Conservation (phyloP, 139 green algal genomes). For the Asterochloris erici region DNA sequence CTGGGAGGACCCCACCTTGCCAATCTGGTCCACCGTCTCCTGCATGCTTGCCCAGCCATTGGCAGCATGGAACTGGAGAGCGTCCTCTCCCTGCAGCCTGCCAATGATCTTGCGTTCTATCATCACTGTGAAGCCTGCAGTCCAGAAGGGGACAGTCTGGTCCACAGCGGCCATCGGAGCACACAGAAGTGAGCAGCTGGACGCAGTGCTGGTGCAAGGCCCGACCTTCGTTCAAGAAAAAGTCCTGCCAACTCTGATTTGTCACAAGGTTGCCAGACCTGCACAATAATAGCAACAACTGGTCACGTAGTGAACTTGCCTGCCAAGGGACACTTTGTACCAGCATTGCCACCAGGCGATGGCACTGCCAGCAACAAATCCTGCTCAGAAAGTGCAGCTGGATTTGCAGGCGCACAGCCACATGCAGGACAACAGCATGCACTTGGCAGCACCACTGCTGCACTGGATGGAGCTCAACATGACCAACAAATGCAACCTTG, state of each 20-base stretch:
- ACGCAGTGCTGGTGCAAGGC: background rate
- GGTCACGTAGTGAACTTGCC: background rate
- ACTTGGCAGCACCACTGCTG: too few species aligned
- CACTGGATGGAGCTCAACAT: too few species aligned
- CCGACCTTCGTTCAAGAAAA: slow-evolving; percentile 71
- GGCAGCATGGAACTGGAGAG: slow-evolving; percentile 39
- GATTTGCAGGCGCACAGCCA: too few species aligned
- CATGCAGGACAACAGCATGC: too few species aligned
- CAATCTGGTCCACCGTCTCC: slow-evolving; percentile 7
- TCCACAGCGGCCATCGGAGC: too few species aligned
- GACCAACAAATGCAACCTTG: too few species aligned
- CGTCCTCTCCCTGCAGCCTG: slow-evolving; percentile 52
- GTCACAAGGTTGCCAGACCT: slow-evolving; percentile 78
- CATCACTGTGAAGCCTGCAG: slow-evolving; percentile 66
- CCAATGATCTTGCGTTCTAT: slow-evolving; percentile 87
- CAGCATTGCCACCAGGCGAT: too few species aligned
- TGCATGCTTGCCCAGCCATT: slow-evolving; percentile 24
- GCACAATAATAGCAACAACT: background rate
- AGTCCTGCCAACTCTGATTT: slow-evolving; percentile 77
- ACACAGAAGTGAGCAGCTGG: background rate
- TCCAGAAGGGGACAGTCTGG: background rate
- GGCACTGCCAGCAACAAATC: too few species aligned
- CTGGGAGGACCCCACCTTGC: background rate
- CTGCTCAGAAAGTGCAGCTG: too few species aligned
- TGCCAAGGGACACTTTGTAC: too few species aligned